A percentile compares a stretch with the other conserved stretches of the same genome.
These are phyloP conservation scores for Phytomonas sp. DNA, from an alignment of 208 protist genomes.

Conservation along the genomic window DNA sequence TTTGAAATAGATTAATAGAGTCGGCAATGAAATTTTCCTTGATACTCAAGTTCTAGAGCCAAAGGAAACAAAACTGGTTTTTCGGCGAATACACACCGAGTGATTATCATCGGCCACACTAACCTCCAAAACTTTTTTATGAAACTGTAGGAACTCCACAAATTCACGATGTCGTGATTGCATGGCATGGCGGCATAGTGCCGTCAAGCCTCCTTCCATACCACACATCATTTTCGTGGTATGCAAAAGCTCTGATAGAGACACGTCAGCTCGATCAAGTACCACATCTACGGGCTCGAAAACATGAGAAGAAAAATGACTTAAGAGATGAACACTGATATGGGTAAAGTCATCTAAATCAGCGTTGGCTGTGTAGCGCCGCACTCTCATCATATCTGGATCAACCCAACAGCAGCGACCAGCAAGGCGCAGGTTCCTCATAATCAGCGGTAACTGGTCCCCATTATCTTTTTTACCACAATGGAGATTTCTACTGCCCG, in stretches of 20 bases:
- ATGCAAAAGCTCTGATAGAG: constrained; percentile 12
- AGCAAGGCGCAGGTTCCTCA: constrained; percentile 23
- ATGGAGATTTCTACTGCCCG: not conserved
- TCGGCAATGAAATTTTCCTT: not conserved
- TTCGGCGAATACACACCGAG: not conserved
- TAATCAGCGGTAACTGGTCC: constrained; percentile 9
- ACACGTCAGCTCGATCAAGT: constrained; percentile 13
- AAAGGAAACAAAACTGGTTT: constrained; percentile 1
- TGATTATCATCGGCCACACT: not conserved
- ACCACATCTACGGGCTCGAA: constrained; percentile 19
- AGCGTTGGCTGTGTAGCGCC: constrained; percentile 31
- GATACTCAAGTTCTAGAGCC: not conserved
- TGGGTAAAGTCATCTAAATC: constrained; percentile 64
- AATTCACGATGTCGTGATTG: not conserved
- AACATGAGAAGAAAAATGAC: constrained; percentile 9
- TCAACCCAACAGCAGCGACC: constrained; percentile 53
- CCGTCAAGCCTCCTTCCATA: not conserved
- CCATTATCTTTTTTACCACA: not conserved
- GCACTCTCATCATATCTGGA: constrained; percentile 19
- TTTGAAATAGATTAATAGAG: not conserved
- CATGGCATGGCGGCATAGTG: not conserved
- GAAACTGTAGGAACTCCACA: not conserved
- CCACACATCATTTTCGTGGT: not conserved
- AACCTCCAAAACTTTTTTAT: constrained; percentile 2
- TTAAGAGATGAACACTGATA: constrained; percentile 24